Evolutionary conservation across 805 yeast genomes (phyloP), one percentile per base, ranked within the genome.

Genomic region (Ogataea naganishii): DNA sequence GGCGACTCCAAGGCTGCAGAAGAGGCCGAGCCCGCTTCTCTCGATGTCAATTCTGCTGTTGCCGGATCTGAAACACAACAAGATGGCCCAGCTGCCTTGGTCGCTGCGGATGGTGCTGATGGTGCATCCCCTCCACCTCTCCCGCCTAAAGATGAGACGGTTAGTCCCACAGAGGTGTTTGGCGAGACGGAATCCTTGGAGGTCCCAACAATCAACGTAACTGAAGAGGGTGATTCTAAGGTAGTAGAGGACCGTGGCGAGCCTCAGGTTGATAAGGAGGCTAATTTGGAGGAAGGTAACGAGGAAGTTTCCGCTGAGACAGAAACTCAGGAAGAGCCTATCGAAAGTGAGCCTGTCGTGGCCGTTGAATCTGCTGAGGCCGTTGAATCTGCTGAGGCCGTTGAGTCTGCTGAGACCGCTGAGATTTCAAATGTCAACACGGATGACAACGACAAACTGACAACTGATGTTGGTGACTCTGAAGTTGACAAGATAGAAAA

Each of bases 151-250:
- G 22, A 37, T 11, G 26, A 18, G 6, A 29, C 46, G 18, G 38
- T 27, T 19, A 37, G 32, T 24, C 35, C 39, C 2, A 32, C 26
- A 23, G 46, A 35, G 18, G 39, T 34, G 13, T 41, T 38, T 27
- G 41, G 46, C 7, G 39, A 35, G 23, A 35, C 29, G 14, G 38
- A 35, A 23, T 26, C 20, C 12, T 41, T 32, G 10, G 45, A 36
- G 21, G 45, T 26, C 14, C 35, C 32, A n/a, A 18, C 30, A 3
- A 32, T 36, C n/a, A 35, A 33, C 22, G 27, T 33, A 17, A 27
- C 40, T 16, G 45, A 30, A 25, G 37, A 38, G 25, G 35, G 12
- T 13, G 27, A 22, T 9, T 19, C 23, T 12, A 41, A 40, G 33
- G 34, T 21, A 4, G 29, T 14, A 8, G 28, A 15, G 24, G 37